Base-by-base conservation (phyloP, 331 rosid genomes). In the Stylosanthes scabra region DNA sequence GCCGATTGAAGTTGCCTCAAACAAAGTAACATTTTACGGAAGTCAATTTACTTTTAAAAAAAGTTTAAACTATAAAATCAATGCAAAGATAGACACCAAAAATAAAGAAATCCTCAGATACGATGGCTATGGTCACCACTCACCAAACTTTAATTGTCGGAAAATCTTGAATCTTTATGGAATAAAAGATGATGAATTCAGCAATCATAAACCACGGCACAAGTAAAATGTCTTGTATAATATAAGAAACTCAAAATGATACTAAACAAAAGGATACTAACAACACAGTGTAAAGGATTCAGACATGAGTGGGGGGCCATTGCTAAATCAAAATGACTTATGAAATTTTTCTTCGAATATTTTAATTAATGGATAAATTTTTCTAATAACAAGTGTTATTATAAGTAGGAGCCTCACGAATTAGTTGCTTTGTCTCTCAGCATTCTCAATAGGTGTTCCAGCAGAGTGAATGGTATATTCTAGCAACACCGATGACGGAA, bases 301-400 rank as follows among this genome's bases (percentile, higher is more conserved):
- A 34, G 7, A 47, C 31, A 37, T n/a, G 39, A 66, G 59, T 52
- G 15, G 28, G 61, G 39, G 39, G 39, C 39, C 6, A 64, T 59
- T 55, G 70, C 41, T n/a, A 59, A 68, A 68, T 49, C 56, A 70
- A 66, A 71, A 63, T 77, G 69, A 51, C n/a, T 72, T 40, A 34
- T 70, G 59, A 8, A 60, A 44, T 40, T 65, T 42, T 51, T 52
- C 13, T 25, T 20, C 39, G 15, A 7, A 13, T 5, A 6, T 62
- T 61, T 61, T 52, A 28, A 62, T 42, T 52, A 28, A 62, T 42
- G 78, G 75, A 72, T 58, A 58, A 76, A 80, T 47, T 56, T 47
- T 56, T 66, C 86, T 59, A 83, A 73, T 59, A 83, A 73, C 54
- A 70, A 44, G 78, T 79, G 84, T 79, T 69, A 71, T 79, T 64